Base-by-base conservation (phyloP, 805 yeast species). In the Yarrowia hollandica region DNA sequence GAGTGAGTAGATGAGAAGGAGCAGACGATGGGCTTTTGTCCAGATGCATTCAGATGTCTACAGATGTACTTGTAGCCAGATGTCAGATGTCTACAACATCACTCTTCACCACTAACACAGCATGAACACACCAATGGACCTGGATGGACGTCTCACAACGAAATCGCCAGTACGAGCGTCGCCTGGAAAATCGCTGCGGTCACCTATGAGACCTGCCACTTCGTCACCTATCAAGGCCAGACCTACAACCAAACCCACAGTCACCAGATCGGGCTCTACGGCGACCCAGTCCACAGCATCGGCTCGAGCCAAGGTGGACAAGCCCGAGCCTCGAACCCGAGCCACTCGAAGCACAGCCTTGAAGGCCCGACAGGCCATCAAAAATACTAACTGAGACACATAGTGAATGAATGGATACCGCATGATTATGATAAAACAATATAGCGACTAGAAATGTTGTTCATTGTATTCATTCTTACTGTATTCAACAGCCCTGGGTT, bases 321-420 rank as follows among this genome's bases (percentile, higher is more conserved):
- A 48, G 10, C 55, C 55, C 4, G 55, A 48, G 30, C 55, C 39
- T 7, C 21, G 39, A 22, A 33, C 39, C 26, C 38, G 39, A 21
- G 23, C 55, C 12, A 48, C 55, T 4, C n/a, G 55, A 33, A 48
- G 55, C n/a, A 31, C 38, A 7, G 55, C 55, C 3, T 8, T 33
- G 11, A 48, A 48, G 37, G 55, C 55, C 5, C 19, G 55, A 31
- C 55, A 48, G 39, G 55, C 55, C 2, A 31, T 48, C 22, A 48
- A 48, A 11, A 48, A 31, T 48, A 48, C 55, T 48, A 48, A 33
- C 55, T 48, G 46, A 15, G 10, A 25, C 12, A 39, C 14, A 7
- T 14, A 37, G n/a, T n/a, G n/a, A n/a, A n/a, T n/a, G n/a, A n/a
- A n/a, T n/a, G n/a, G n/a, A n/a, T n/a, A n/a, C n/a, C n/a, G n/a